Conservation (phyloP, 1,284 basidiomycete genomes). For the Papiliotrema terrestris region DNA sequence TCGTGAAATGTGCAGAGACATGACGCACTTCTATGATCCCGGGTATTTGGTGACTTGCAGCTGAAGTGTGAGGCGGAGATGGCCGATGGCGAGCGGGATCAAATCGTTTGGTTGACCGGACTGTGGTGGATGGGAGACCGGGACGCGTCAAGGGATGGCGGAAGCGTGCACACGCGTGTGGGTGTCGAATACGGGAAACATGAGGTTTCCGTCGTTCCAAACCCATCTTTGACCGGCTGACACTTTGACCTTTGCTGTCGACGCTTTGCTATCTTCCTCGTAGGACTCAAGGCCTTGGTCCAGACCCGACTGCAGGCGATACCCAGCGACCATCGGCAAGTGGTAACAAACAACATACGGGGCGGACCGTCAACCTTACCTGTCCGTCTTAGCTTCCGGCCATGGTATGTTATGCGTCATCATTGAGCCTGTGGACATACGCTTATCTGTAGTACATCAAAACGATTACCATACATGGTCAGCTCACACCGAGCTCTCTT, state of each 20-base stretch:
- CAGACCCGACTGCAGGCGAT: too few relatives aligned
- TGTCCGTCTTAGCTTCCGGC: too few relatives aligned
- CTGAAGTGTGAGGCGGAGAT: not conserved
- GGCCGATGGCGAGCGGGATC: not conserved
- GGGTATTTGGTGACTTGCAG: not conserved
- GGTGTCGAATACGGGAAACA: too few relatives aligned
- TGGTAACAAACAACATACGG: too few relatives aligned
- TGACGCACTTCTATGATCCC: not conserved
- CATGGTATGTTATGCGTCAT: too few relatives aligned
- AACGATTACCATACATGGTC: constrained; percentile 81
- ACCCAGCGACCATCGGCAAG: too few relatives aligned
- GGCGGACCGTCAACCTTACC: too few relatives aligned
- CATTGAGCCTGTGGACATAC: too few relatives aligned
- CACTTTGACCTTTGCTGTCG: not conserved
- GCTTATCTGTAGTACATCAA: constrained; percentile 64
- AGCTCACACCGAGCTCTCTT: constrained; percentile 8
- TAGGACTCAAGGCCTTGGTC: not conserved
- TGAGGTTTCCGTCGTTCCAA: not conserved
- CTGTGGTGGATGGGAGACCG: not conserved
- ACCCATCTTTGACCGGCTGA: too few relatives aligned
- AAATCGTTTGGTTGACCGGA: not conserved
- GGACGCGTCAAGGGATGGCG: too few relatives aligned
- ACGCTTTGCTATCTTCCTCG: not conserved
- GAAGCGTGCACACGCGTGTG: too few relatives aligned
- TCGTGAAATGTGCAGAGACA: too few relatives aligned